Conservation (phyloP, 2,329 filamentous ascomycete genomes). For the Penicillium digitatum region DNA sequence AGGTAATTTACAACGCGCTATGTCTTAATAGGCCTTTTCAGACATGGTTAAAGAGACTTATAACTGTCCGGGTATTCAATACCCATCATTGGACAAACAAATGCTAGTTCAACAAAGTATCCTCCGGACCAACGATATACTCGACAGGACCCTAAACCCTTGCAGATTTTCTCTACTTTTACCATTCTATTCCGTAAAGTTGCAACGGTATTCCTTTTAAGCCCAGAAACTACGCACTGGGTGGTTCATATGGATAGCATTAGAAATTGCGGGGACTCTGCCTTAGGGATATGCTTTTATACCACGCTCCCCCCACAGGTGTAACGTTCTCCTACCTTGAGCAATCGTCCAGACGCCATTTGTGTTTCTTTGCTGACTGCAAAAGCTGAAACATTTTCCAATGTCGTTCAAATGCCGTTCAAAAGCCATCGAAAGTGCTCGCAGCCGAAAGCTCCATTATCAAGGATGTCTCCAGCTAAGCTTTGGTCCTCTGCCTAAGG, state of each 20-base stretch:
- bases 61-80: too few species aligned
- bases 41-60: background rate
- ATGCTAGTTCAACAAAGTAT: background rate
- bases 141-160: background rate
- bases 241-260: constrained; percentile 1
- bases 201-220: background rate
- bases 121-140: background rate
- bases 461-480: background rate
- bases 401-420: too few species aligned
- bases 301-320: background rate
- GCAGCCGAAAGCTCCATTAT: background rate
- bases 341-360: background rate
- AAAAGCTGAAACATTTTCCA: background rate
- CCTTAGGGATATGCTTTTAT: background rate
- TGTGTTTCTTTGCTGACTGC: constrained; percentile 10
- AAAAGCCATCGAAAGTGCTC: background rate
- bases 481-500: background rate
- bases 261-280: background rate
- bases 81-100: background rate
- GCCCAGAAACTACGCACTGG: constrained; percentile 5
- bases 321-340: background rate
- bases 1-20: background rate
- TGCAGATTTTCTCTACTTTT: background rate
- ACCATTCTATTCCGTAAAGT: background rate
- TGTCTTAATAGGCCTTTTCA: background rate